A percentile compares a stretch with the other conserved stretches of the same genome.
Evolutionary conservation across 495 filamentous ascomycete species (phyloP).

Genomic region (Neurospora sp.): DNA sequence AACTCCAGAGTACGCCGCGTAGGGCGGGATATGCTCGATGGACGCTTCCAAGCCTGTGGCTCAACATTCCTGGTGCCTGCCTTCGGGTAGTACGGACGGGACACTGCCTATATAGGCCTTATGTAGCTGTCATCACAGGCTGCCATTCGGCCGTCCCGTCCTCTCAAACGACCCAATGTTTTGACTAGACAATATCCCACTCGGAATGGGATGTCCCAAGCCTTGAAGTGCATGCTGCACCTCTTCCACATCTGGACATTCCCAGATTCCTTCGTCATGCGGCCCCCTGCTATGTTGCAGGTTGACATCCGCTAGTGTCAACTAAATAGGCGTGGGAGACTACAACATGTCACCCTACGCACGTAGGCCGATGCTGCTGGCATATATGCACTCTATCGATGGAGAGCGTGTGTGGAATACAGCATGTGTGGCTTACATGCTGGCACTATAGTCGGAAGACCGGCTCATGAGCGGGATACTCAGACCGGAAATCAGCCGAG

Average conservation of each 20-base stretch:
- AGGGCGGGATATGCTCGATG: neutral
- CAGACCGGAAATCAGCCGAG: neutral
- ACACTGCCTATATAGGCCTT: neutral
- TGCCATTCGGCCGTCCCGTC: neutral
- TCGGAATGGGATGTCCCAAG: neutral
- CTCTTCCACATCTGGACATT: neutral
- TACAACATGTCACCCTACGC: neutral
- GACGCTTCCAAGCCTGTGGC: neutral
- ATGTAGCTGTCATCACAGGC: neutral
- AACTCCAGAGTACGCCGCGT: neutral
- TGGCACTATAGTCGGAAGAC: neutral
- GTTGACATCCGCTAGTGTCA: neutral
- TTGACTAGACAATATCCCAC: neutral
- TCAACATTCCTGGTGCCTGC: neutral
- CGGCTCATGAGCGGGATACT: neutral
- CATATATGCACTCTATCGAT: neutral
- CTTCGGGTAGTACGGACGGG: neutral
- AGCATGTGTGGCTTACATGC: neutral
- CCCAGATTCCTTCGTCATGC: neutral
- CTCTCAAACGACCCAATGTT: neutral
- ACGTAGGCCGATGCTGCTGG: neutral
- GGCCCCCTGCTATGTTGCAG: neutral
- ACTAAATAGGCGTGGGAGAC: neutral
- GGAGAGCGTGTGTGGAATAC: neutral
- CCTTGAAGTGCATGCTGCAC: neutral